Base-by-base conservation (phyloP, 2,329 filamentous ascomycete genomes). In the Stemphylium vesicarium region DNA sequence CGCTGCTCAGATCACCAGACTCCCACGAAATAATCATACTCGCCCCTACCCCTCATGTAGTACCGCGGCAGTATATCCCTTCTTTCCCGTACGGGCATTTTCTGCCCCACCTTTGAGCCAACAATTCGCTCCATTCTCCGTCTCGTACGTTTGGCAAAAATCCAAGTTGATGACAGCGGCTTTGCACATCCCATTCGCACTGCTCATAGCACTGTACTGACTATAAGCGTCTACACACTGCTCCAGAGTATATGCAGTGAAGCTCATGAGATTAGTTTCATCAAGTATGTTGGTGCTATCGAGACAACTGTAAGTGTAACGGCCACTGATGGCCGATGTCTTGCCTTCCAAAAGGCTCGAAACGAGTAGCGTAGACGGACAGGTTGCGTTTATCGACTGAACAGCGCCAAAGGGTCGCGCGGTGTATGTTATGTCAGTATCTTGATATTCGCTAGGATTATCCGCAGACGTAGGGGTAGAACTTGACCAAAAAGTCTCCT, bases 151-250 rank as follows among this genome's bases (percentile, higher is more conserved):
- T 15, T 24, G 1, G 1, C 37, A 18, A 38, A 56, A 48, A 18
- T 56, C 32, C 0, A 33, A 43, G 20, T 22, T 48, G 6, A 49
- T 53, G 2, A 56, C 53, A 1, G 35, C 39, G 16, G 48, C 49
- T 6, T 48, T 42, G 10, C 43, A 56, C 1, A 26, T 48, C 22
- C n/a, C 15, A 10, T 43, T 49, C 11, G 7, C 36, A 26, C n/a
- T 26, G 11, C 22, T 8, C 22, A 53, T 52, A 8, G 37, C 36
- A 18, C 38, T 56, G 38, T 53, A 56, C 16, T 56, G 53, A 46
- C 48, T 56, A 13, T 48, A 56, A 4, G 53, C 37, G 6, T 56
- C 48, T 18, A 52, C 38, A 31, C 53, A 56, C 38, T 52, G 53
- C 32, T 56, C 41, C 15, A 53, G 26, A 1, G 38, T 56, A 16